Percentiles rank a stretch among this genome's conserved stretches.
Evolutionary conservation across 2,329 filamentous ascomycete genomes (phyloP).

Genomic region (Epichloe scottii): DNA sequence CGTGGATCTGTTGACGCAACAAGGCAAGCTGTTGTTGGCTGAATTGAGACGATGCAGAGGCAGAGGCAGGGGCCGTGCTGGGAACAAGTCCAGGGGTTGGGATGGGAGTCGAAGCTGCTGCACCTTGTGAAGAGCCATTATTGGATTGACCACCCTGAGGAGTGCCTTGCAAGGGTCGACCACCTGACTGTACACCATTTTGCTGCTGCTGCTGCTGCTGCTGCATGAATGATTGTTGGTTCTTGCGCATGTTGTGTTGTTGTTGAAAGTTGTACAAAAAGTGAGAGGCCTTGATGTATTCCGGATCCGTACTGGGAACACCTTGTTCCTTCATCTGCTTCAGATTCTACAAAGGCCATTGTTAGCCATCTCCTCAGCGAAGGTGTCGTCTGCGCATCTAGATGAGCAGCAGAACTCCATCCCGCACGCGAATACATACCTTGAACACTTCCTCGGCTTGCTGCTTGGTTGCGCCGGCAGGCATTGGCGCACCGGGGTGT

Average conservation of each 20-base stretch:
- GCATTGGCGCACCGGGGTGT: constrained; percentile 49
- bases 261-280: constrained; percentile 62
- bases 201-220: constrained; percentile 30
- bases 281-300: constrained; percentile 71
- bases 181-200: constrained; percentile 34
- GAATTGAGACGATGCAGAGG: constrained; percentile 45
- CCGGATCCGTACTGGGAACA: constrained; percentile 69
- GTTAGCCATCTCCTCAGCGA: neutral
- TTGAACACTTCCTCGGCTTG: constrained; percentile 63
- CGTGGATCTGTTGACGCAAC: constrained; percentile 74
- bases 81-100: constrained; percentile 18
- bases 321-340: constrained; percentile 80
- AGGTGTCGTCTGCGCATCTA: neutral
- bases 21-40: constrained; percentile 66
- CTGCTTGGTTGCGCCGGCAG: constrained; percentile 58
- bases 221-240: constrained; percentile 30
- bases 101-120: constrained; percentile 24
- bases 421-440: constrained; percentile 31
- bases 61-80: constrained; percentile 18
- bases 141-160: constrained; percentile 20
- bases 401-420: neutral
- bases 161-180: constrained; percentile 25
- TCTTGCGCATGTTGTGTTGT: constrained; percentile 43
- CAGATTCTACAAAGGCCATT: constrained; percentile 51
- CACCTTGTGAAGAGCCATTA: constrained; percentile 20